A percentile compares a stretch with the other conserved stretches of the same genome.
Evolutionary conservation across 306 rosid species (phyloP).

Genomic region (Comarum palustre): DNA sequence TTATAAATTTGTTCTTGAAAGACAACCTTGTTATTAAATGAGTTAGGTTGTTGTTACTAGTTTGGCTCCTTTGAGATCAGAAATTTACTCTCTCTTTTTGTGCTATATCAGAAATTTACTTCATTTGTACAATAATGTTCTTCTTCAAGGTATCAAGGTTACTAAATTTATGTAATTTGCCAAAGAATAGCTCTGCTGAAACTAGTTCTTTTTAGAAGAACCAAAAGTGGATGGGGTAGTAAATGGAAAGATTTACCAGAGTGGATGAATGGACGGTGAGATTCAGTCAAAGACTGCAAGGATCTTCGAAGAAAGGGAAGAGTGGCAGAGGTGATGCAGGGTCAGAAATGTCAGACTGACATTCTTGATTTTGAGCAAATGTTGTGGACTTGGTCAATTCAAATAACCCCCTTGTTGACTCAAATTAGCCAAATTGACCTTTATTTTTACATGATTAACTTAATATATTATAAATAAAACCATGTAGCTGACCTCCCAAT

Average conservation of each 20-base stretch:
- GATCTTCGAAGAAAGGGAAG: constrained; percentile 36
- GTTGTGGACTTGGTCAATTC: constrained; percentile 32
- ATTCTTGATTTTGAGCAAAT: constrained; percentile 41
- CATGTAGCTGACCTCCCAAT: too few species aligned
- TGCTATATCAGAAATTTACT: not conserved
- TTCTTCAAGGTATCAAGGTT: not conserved
- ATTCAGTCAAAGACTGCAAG: constrained; percentile 56
- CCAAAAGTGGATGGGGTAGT: constrained; percentile 3
- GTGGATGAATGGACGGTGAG: constrained; percentile 37
- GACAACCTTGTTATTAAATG: too few species aligned
- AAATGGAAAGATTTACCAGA: not conserved
- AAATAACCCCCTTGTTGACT: constrained; percentile 4
- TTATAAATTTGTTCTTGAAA: too few species aligned
- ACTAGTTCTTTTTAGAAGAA: too few species aligned
- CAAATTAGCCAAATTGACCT: constrained; percentile 16
- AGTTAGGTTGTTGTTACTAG: not conserved
- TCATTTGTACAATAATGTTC: not conserved
- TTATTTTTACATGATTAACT: not conserved
- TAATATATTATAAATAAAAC: not conserved
- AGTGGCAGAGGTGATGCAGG: constrained; percentile 15
- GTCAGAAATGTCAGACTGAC: constrained; percentile 60
- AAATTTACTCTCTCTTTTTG: too few species aligned
- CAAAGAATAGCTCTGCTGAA: not conserved
- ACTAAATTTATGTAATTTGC: not conserved
- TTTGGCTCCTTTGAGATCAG: not conserved